phyloP scores from a whole-genome alignment of 1,284 basidiomycete species.

The Vanrija pseudolonga region DNA sequence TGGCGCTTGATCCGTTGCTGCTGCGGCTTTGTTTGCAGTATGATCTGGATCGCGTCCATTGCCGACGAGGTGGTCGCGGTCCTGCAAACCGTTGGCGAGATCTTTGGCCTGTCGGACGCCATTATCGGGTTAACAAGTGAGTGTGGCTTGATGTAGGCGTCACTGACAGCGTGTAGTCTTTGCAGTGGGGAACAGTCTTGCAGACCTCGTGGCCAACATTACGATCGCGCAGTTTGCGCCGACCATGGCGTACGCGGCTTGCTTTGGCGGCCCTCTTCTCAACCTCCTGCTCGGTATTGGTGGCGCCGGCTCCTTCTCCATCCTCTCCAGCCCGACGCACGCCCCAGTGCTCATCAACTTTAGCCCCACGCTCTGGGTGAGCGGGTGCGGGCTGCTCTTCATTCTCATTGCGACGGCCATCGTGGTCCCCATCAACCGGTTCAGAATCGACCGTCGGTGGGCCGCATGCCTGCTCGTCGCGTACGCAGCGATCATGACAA shows the following conservation, averaged over 20 bases:
- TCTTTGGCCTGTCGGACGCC: conserved; percentile 93
- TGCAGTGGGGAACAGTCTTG: conserved; percentile 91
- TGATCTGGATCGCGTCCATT: conserved; percentile 94
- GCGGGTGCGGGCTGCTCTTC: conserved; percentile 68
- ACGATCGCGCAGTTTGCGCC: conserved; percentile 67
- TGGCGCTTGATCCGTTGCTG: conserved; percentile 72
- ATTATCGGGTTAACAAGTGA: conserved; percentile 82
- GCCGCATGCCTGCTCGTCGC: conserved; percentile 70
- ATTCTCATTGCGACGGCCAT: conserved; percentile 74
- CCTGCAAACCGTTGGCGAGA: conserved; percentile 84
- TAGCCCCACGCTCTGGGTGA: conserved; percentile 78
- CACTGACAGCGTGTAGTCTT: conserved; percentile 59
- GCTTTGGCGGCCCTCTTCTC: conserved; percentile 62
- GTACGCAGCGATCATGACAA: conserved; percentile 68
- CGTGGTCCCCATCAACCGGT: conserved; percentile 79
- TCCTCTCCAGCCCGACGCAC: conserved; percentile 51
- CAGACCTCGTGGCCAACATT: conserved; percentile 94
- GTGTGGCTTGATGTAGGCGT: not conserved
- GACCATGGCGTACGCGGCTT: conserved; percentile 53
- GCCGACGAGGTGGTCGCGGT: conserved; percentile 89
- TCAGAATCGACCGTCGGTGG: conserved; percentile 72
- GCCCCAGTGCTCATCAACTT: conserved; percentile 72
- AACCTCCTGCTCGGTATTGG: conserved; percentile 74
- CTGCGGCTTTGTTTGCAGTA: conserved; percentile 80
- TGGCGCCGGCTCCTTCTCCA: conserved; percentile 46